These are phyloP conservation scores for Penicillium frequentans DNA, from an alignment of 2,329 filamentous ascomycete species.

Conservation along the genomic window DNA sequence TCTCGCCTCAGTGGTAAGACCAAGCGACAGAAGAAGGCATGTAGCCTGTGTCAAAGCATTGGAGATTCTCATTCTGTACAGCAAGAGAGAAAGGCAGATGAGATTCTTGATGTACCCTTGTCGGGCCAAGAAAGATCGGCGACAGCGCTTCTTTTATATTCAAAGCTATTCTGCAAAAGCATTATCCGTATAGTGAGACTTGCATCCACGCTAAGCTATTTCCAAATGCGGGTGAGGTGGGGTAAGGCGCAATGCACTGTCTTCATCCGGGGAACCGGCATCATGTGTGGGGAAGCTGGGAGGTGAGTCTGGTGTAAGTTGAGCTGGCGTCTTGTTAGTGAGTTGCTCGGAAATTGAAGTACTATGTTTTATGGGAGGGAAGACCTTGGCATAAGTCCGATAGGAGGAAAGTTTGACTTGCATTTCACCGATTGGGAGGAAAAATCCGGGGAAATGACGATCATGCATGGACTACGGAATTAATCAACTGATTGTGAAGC, in stretches of 20 bases:
- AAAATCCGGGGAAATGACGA: slow-evolving; percentile 16
- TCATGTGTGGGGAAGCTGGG: slow-evolving; percentile 14
- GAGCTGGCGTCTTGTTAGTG: not conserved
- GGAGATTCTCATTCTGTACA: slow-evolving; percentile 26
- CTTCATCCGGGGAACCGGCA: slow-evolving; percentile 19
- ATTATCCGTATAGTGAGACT: not conserved
- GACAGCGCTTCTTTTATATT: not conserved
- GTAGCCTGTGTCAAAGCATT: slow-evolving; percentile 22
- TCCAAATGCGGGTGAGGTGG: not conserved
- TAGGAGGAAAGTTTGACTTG: slow-evolving; percentile 18
- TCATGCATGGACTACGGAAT: not conserved
- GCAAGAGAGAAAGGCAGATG: too few species aligned
- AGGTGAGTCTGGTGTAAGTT: not conserved
- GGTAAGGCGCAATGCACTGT: slow-evolving; percentile 3
- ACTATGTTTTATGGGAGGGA: not conserved
- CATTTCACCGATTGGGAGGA: slow-evolving; percentile 24
- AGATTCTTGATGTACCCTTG: not conserved
- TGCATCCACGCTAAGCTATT: not conserved
- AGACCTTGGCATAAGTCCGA: slow-evolving; percentile 5
- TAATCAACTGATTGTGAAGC: not conserved
- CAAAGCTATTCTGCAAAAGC: not conserved
- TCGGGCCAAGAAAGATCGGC: not conserved
- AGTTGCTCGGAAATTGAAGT: slow-evolving; percentile 7
- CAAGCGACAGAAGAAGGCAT: slow-evolving; percentile 22
- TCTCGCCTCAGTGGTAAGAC: slow-evolving; percentile 18